phyloP scores from a whole-genome alignment of 73 alveolate species.

The Tetrahymena elliotti region DNA sequence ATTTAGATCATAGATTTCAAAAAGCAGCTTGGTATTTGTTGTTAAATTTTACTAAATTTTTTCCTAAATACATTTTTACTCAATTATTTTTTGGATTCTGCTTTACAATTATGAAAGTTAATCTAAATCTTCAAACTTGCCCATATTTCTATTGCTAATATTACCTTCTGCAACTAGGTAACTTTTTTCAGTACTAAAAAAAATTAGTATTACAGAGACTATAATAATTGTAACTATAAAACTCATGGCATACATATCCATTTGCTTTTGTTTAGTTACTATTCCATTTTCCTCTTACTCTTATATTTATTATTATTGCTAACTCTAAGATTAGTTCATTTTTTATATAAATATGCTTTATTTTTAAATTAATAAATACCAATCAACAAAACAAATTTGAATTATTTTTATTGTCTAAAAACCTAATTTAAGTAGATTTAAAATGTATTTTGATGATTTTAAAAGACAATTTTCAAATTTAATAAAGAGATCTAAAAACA shows the following conservation, averaged over 20 bases:
- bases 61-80: neutral
- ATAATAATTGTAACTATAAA: neutral
- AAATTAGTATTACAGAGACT: neutral
- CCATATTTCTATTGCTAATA: no score
- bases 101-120: no score
- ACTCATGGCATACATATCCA: neutral
- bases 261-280: neutral
- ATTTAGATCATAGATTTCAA: neutral
- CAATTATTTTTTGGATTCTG: neutral
- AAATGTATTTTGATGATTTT: no score
- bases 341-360: no score
- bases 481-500: no score
- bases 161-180: neutral
- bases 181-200: neutral
- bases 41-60: neutral
- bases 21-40: neutral
- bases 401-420: no score
- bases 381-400: no score
- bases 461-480: no score
- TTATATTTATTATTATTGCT: no score
- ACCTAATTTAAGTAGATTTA: no score
- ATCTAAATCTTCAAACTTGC: neutral
- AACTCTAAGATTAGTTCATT: neutral
- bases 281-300: neutral
- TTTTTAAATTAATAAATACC: no score